These are phyloP conservation scores for Evernia prunastri DNA, from an alignment of 495 filamentous ascomycete species.

Conservation along the genomic window DNA sequence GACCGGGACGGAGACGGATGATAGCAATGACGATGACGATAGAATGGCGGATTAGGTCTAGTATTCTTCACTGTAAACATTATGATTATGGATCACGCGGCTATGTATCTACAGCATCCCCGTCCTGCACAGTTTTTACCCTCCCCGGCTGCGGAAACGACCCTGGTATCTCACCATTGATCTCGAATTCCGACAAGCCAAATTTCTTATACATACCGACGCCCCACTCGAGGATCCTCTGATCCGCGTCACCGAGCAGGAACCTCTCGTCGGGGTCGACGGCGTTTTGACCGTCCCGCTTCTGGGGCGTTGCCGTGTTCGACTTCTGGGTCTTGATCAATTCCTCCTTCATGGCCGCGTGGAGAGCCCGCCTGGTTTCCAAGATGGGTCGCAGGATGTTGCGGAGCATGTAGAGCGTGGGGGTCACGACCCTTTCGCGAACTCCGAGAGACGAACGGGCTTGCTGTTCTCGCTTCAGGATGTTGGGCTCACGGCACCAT, in stretches of 20 bases:
- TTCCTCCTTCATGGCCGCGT: neutral
- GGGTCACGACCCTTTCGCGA: slow-evolving; percentile 22
- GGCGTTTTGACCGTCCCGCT: neutral
- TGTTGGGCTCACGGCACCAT: slow-evolving; percentile 37
- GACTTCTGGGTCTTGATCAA: neutral
- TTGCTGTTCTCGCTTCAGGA: neutral
- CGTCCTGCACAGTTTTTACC: neutral
- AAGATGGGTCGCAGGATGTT: slow-evolving; percentile 31
- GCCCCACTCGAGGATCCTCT: slow-evolving; percentile 7
- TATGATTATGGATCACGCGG: no score
- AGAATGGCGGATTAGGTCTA: no score
- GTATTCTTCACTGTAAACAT: no score
- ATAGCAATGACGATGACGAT: no score
- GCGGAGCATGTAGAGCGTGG: slow-evolving; percentile 40
- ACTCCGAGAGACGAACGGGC: neutral
- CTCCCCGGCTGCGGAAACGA: neutral
- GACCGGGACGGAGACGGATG: no score
- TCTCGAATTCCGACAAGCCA: slow-evolving; percentile 5
- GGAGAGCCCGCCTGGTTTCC: slow-evolving; percentile 2
- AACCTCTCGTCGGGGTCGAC: neutral
- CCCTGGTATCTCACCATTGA: slow-evolving; percentile 11
- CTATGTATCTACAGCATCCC: neutral
- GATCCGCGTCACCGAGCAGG: neutral
- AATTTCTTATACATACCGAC: slow-evolving; percentile 16
- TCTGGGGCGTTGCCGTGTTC: neutral